A percentile compares a stretch with the other conserved stretches of the same genome.
These are phyloP conservation scores for Pyrus betulifolia DNA, from an alignment of 306 rosid genomes.

Conservation along the genomic window DNA sequence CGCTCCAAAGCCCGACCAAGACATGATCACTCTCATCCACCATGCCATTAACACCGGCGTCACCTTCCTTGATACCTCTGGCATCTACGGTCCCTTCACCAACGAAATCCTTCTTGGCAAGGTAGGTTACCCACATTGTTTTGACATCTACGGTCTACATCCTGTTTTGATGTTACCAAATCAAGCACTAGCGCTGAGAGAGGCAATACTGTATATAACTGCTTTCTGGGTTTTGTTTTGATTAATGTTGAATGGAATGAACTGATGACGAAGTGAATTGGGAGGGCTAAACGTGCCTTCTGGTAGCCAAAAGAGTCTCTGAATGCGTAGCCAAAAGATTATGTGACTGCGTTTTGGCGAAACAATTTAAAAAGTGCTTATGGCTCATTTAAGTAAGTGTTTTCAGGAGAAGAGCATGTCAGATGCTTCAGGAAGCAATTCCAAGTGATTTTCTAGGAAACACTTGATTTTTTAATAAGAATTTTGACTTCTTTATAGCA, in stretches of 20 bases:
- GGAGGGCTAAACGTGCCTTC: no score
- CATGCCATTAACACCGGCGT: constrained; percentile 41
- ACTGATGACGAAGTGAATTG: not conserved
- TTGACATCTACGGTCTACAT: no score
- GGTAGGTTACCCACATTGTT: not conserved
- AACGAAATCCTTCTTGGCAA: constrained; percentile 47
- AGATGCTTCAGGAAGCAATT: not conserved
- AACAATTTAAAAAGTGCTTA: no score
- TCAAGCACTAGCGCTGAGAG: no score
- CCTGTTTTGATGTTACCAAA: no score
- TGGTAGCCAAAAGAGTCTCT: no score
- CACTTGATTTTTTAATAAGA: no score
- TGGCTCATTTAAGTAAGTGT: not conserved
- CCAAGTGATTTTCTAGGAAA: no score
- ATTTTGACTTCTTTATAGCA: no score
- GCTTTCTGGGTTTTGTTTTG: not conserved
- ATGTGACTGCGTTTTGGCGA: no score
- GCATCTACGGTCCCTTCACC: constrained; percentile 39
- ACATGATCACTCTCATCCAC: constrained; percentile 54
- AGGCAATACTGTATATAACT: not conserved
- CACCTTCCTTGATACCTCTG: constrained; percentile 52
- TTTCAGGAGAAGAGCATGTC: not conserved
- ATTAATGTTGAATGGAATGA: not conserved
- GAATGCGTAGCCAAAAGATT: no score
- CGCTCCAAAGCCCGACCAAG: constrained; percentile 42